phyloP scores from a whole-genome alignment of 1,284 basidiomycete genomes.

The Blastosporella zonata region DNA sequence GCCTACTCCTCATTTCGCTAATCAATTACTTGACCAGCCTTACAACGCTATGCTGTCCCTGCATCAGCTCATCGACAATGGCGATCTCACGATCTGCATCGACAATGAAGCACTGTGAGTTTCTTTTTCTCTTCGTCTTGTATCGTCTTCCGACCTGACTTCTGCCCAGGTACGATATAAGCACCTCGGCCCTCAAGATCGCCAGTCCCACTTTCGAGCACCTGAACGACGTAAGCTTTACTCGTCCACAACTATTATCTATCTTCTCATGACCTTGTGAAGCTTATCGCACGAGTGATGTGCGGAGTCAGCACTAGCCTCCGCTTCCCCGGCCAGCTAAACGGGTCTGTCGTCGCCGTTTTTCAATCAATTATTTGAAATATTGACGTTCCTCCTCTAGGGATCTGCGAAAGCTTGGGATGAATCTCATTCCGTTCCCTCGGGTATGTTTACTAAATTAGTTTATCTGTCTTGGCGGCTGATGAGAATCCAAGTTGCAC shows the following conservation, averaged over 20 bases:
- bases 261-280: constrained; percentile 12
- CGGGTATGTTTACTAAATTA: constrained; percentile 49
- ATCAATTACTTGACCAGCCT: constrained; percentile 56
- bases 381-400: constrained; percentile 36
- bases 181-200: constrained; percentile 71
- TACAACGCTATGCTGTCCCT: constrained; percentile 91
- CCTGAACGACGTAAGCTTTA: constrained; percentile 64
- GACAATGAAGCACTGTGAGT: constrained; percentile 91
- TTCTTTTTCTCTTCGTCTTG: neutral
- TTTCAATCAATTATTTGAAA: neutral
- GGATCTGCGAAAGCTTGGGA: constrained; percentile 88
- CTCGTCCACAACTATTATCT: no score
- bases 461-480: neutral
- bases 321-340: constrained; percentile 92
- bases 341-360: constrained; percentile 52
- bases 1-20: neutral
- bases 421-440: constrained; percentile 94
- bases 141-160: neutral
- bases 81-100: constrained; percentile 87
- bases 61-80: constrained; percentile 90
- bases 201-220: constrained; percentile 71
- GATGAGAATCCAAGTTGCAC: constrained; percentile 55
- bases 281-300: constrained; percentile 85
- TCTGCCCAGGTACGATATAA: constrained; percentile 72
- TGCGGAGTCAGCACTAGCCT: constrained; percentile 87